A percentile compares a stretch with the other conserved stretches of the same genome.
Evolutionary conservation across 108 stramenopile genomes (phyloP).

Genomic region (Skeletonema costatum): DNA sequence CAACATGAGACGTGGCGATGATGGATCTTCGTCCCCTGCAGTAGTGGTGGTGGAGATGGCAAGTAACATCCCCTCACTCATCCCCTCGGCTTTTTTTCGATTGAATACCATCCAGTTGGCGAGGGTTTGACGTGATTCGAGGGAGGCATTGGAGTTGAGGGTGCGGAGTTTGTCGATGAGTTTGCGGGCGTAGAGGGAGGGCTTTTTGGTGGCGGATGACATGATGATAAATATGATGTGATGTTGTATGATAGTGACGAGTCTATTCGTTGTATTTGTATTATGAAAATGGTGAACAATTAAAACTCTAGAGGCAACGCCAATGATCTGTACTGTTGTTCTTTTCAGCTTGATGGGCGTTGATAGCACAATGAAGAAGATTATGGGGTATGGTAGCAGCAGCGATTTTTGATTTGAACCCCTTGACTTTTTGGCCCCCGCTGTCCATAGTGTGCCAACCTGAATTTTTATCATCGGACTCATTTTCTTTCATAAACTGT

Average conservation of each 20-base stretch:
- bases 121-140: slow-evolving; percentile 26
- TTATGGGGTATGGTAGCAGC: no score
- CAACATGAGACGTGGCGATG: slow-evolving; percentile 48
- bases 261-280: no score
- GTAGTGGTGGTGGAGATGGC: neutral
- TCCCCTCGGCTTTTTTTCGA: slow-evolving; percentile 23
- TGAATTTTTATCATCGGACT: no score
- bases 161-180: slow-evolving; percentile 25
- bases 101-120: slow-evolving; percentile 37
- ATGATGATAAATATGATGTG: neutral
- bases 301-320: no score
- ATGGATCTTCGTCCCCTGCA: neutral
- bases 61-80: slow-evolving; percentile 17
- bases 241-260: neutral
- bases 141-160: slow-evolving; percentile 21
- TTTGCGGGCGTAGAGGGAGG: slow-evolving; percentile 29
- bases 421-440: no score
- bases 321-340: no score
- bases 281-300: no score
- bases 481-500: no score
- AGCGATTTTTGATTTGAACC: no score
- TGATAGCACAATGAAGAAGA: no score
- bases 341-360: no score
- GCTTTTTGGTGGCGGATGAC: neutral
- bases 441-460: no score